These are phyloP conservation scores for Fraxinus xanthoxyloides DNA, from an alignment of 305 asterid genomes.

Conservation along the genomic window DNA sequence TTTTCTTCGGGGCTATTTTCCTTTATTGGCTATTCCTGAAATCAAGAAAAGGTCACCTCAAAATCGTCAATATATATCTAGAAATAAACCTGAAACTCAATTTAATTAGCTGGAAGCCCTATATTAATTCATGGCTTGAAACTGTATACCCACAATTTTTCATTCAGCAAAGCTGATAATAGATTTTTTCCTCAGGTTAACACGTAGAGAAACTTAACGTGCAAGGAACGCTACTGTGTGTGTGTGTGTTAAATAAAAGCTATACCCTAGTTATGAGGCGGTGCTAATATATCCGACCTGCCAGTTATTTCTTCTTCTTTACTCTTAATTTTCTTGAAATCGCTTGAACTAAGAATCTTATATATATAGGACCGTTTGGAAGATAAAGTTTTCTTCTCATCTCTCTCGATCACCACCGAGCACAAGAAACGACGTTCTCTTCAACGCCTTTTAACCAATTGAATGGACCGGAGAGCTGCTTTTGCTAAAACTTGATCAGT, in stretches of 20 bases:
- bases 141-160: slow-evolving; percentile 16
- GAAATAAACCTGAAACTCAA: slow-evolving; percentile 1
- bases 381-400: background rate
- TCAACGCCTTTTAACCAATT: background rate
- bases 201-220: slow-evolving; percentile 25
- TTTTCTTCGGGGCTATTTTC: slow-evolving; percentile 3
- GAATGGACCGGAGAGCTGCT: background rate
- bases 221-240: slow-evolving; percentile 26
- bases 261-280: slow-evolving; percentile 15
- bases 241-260: background rate
- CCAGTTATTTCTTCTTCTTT: slow-evolving; percentile 22
- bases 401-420: background rate
- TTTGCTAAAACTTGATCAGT: background rate
- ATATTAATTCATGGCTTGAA: background rate
- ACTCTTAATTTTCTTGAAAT: slow-evolving; percentile 5
- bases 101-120: background rate
- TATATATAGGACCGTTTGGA: slow-evolving; percentile 11
- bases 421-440: background rate
- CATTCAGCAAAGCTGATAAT: slow-evolving; percentile 15
- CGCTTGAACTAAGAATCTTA: background rate
- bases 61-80: background rate
- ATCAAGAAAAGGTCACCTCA: background rate
- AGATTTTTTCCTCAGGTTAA: slow-evolving; percentile 13
- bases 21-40: background rate
- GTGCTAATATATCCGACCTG: slow-evolving; percentile 8